phyloP scores from a whole-genome alignment of 441 rosid genomes.

The Gossypium lobatum region DNA sequence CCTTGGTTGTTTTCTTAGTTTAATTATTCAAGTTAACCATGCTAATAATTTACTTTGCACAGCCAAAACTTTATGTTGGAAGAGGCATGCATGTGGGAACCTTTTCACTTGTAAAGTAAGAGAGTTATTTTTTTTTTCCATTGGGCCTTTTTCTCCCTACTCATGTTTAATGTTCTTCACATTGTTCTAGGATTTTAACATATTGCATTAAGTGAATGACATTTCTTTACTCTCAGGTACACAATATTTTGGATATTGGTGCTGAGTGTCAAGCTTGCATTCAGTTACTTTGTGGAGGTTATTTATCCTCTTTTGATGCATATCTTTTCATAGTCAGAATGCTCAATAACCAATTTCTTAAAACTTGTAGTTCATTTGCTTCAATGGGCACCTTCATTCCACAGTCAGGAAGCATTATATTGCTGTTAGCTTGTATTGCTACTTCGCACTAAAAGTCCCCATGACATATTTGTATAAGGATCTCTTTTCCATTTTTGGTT shows the following conservation, averaged over 20 bases:
- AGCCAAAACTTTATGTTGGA: constrained; percentile 93
- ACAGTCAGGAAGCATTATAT: background rate
- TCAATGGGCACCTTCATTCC: constrained; percentile 14
- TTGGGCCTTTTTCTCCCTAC: constrained; percentile 1
- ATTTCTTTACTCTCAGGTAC: constrained; percentile 52
- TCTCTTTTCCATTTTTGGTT: background rate
- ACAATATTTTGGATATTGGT: constrained; percentile 89
- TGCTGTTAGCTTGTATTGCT: background rate
- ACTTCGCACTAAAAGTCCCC: background rate
- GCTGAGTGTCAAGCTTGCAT: constrained; percentile 84
- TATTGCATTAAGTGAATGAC: constrained; percentile 10
- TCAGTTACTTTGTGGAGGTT: constrained; percentile 98
- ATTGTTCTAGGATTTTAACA: constrained; percentile 9
- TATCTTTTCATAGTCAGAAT: background rate
- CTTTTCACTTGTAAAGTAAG: constrained; percentile 77
- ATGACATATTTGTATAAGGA: constrained; percentile 7
- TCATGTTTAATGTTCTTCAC: background rate
- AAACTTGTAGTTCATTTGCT: constrained; percentile 17
- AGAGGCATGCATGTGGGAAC: constrained; percentile 96
- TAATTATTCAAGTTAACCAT: background rate
- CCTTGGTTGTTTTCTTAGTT: background rate
- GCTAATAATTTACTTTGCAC: constrained; percentile 5
- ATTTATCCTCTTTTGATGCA: constrained; percentile 6
- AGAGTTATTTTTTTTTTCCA: constrained; percentile 10
- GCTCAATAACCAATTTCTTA: background rate